Percentiles rank a stretch among this genome's conserved stretches.
These are phyloP conservation scores for Dissophora ornata DNA, from an alignment of 192 early-diverging fungal genomes.

Conservation along the genomic window DNA sequence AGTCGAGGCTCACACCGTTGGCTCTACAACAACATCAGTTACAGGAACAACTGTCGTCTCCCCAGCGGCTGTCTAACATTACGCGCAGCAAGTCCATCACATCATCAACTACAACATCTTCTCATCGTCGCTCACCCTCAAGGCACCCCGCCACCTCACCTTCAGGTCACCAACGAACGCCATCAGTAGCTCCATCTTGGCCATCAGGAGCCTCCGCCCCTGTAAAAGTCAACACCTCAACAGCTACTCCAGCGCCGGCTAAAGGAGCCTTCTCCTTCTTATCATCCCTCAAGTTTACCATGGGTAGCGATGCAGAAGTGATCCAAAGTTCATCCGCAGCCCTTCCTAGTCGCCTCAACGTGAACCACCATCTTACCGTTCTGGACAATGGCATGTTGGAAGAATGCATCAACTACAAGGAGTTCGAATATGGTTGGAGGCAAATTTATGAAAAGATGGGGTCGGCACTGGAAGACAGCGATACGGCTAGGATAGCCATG, in stretches of 20 bases:
- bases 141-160: not conserved
- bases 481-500: constrained; percentile 45
- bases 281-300: constrained; percentile 42
- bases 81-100: constrained; percentile 22
- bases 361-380: constrained; percentile 33
- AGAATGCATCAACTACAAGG: constrained; percentile 39
- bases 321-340: not conserved
- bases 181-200: constrained; percentile 24
- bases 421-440: constrained; percentile 49
- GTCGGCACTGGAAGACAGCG: constrained; percentile 30
- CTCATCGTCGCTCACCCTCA: constrained; percentile 25
- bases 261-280: constrained; percentile 41
- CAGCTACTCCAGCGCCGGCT: not conserved
- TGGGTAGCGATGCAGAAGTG: not conserved
- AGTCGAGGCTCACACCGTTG: constrained; percentile 16
- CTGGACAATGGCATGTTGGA: constrained; percentile 49
- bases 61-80: constrained; percentile 10
- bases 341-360: constrained; percentile 43
- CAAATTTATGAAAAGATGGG: constrained; percentile 50
- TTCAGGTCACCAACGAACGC: constrained; percentile 29
- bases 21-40: constrained; percentile 29
- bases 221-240: not conserved
- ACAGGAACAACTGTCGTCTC: constrained; percentile 18
- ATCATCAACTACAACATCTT: constrained; percentile 21
- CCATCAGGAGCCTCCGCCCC: constrained; percentile 39